Evolutionary conservation across 2,329 filamentous ascomycete genomes (phyloP).

Genomic region (Teratosphaeria zuluensis): DNA sequence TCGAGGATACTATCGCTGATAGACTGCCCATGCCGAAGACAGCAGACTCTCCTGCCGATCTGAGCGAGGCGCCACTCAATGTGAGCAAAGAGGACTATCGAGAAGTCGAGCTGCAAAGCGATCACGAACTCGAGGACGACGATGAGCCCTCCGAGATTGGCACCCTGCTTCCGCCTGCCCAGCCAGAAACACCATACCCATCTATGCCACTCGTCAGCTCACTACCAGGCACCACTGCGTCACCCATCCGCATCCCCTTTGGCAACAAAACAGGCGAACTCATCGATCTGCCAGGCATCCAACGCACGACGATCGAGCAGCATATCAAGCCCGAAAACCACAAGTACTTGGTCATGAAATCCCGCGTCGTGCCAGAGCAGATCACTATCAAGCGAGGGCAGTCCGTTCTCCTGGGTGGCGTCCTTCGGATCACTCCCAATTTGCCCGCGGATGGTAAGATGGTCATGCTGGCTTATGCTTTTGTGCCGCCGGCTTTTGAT

Average conservation of each 20-base stretch:
- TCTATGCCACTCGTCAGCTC: slow-evolving; percentile 78
- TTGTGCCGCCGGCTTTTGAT: slow-evolving; percentile 56
- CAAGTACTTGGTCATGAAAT: slow-evolving; percentile 65
- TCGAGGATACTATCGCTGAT: background rate
- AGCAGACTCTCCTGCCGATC: slow-evolving; percentile 2
- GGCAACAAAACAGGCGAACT: slow-evolving; percentile 79
- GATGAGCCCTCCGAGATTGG: slow-evolving; percentile 9
- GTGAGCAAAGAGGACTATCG: background rate
- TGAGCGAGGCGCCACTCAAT: background rate
- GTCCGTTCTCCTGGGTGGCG: slow-evolving; percentile 68
- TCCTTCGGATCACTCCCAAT: slow-evolving; percentile 76
- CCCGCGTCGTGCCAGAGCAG: slow-evolving; percentile 64
- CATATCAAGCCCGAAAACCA: slow-evolving; percentile 60
- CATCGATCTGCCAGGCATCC: slow-evolving; percentile 82
- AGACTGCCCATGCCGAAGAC: background rate
- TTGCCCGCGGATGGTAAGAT: slow-evolving; percentile 38
- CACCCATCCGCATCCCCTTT: slow-evolving; percentile 86
- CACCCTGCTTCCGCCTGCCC: slow-evolving; percentile 65
- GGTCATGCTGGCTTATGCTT: slow-evolving; percentile 72
- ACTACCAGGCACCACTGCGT: slow-evolving; percentile 86
- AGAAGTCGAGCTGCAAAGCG: slow-evolving; percentile 1
- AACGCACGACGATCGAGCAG: slow-evolving; percentile 60
- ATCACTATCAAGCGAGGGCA: slow-evolving; percentile 62
- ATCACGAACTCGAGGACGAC: slow-evolving; percentile 17
- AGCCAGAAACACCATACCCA: slow-evolving; percentile 64